phyloP scores from a whole-genome alignment of 169 alveolate species.

The Cryptosporidium andersoni region DNA sequence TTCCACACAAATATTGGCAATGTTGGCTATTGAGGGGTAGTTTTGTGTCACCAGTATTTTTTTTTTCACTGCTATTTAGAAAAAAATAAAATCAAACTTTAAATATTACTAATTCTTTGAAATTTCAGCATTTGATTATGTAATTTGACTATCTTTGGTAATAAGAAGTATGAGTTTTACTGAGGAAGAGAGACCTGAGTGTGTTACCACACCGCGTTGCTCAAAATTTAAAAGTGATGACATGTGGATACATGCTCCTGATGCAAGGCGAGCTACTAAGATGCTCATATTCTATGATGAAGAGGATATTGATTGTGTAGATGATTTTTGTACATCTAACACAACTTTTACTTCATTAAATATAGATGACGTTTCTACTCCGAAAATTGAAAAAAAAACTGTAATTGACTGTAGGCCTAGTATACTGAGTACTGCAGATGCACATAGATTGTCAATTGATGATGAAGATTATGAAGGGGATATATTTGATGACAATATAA shows the following conservation, averaged over 20 bases:
- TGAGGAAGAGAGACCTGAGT: background rate
- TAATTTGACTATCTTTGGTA: no score
- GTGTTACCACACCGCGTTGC: conserved; percentile 52
- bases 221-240: conserved; percentile 25
- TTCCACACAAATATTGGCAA: no score
- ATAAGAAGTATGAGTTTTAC: background rate
- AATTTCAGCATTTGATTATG: no score
- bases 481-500: no score
- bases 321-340: background rate
- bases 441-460: no score
- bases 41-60: no score
- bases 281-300: background rate
- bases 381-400: conserved; percentile 15
- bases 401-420: background rate
- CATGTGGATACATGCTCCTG: conserved; percentile 34
- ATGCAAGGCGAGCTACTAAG: conserved; percentile 44
- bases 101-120: no score
- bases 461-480: no score
- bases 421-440: background rate
- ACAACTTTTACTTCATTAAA: background rate
- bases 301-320: background rate
- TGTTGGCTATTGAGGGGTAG: no score
- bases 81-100: no score
- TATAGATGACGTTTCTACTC: background rate
- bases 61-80: no score